Percentiles rank a stretch among this genome's conserved stretches.
These are phyloP conservation scores for Populus simonii DNA, from an alignment of 345 rosid species.

Conservation along the genomic window DNA sequence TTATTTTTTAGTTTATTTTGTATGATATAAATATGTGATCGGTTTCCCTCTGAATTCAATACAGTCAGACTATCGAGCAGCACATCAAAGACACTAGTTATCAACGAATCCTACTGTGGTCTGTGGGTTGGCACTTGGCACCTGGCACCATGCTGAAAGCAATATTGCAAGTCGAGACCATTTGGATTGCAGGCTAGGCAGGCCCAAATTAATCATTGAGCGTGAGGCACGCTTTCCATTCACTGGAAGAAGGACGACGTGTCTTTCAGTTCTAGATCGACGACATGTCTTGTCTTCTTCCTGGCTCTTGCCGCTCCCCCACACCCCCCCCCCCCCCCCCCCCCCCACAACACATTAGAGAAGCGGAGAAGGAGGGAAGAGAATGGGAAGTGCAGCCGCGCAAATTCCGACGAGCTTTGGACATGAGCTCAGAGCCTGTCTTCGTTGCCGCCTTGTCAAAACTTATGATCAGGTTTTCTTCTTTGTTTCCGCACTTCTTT, in stretches of 20 bases:
- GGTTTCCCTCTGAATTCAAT: slow-evolving; percentile 80
- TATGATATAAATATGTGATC: no score
- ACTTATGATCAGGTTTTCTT: slow-evolving; percentile 74
- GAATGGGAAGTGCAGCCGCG: slow-evolving; percentile 59
- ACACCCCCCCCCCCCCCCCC: not conserved
- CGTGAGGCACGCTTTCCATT: not conserved
- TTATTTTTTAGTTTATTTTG: no score
- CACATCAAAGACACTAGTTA: slow-evolving; percentile 51
- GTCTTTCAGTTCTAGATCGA: not conserved
- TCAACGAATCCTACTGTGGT: not conserved
- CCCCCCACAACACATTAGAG: not conserved
- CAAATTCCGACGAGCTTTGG: slow-evolving; percentile 96
- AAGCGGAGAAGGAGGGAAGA: not conserved
- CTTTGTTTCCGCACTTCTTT: not conserved
- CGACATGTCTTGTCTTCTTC: not conserved
- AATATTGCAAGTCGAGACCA: not conserved
- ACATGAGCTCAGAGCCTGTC: slow-evolving; percentile 82
- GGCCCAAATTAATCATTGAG: not conserved
- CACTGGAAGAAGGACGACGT: not conserved
- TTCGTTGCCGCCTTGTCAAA: slow-evolving; percentile 84
- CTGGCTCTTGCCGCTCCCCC: no score
- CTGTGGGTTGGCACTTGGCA: not conserved
- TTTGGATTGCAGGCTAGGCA: not conserved
- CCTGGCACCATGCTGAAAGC: not conserved
- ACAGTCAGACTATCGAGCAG: slow-evolving; percentile 86